A percentile compares a stretch with the other conserved stretches of the same genome.
phyloP scores from a whole-genome alignment of 139 green algal genomes.

The Closterium sp. region DNA sequence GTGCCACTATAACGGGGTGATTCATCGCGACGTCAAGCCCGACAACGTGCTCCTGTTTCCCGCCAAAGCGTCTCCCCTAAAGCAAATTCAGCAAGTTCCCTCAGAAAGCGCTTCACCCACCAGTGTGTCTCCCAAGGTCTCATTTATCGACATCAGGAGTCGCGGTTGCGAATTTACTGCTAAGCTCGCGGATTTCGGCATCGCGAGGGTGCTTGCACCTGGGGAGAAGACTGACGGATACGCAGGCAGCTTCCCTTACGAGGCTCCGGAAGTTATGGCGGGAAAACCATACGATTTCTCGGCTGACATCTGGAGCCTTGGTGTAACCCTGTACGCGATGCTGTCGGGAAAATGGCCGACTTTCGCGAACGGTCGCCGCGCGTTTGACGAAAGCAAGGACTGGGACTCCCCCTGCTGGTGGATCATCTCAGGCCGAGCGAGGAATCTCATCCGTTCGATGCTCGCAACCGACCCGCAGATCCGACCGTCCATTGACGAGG shows the following conservation, averaged over 20 bases:
- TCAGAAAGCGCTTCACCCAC: background rate
- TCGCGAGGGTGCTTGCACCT: background rate
- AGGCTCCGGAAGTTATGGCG: background rate
- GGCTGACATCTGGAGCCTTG: background rate
- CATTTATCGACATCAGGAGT: background rate
- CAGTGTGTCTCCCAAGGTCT: background rate
- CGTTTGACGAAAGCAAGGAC: background rate
- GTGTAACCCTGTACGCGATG: background rate
- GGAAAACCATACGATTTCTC: background rate
- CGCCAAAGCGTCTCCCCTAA: background rate
- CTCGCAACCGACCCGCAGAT: background rate
- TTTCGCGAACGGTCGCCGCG: background rate
- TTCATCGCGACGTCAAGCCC: background rate
- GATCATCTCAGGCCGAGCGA: background rate
- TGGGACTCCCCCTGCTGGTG: background rate
- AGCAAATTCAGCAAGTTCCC: background rate
- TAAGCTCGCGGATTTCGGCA: background rate
- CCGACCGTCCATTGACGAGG: background rate
- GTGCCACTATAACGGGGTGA: background rate
- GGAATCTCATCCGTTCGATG: background rate
- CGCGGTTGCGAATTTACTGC: background rate
- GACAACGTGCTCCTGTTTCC: background rate
- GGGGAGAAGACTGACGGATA: background rate
- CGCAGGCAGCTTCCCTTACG: background rate
- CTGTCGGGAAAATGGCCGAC: background rate